Evolutionary conservation across 768 basidiomycete genomes (phyloP).

Genomic region (Pisolithus albus): DNA sequence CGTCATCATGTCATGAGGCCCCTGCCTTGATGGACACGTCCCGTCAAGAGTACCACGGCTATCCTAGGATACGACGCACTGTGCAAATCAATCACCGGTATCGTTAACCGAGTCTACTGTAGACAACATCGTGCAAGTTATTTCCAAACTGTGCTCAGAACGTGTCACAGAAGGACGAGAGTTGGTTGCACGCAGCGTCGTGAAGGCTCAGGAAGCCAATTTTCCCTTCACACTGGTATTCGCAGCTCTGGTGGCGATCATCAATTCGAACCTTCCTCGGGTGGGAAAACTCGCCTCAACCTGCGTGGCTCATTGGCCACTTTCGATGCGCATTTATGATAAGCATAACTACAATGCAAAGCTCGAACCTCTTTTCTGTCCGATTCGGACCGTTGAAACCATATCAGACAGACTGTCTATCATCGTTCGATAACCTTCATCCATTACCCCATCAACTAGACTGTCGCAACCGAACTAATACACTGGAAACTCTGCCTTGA

Average conservation of each 20-base stretch:
- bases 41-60: too few relatives aligned
- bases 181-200: conserved; percentile 86
- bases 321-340: conserved; percentile 80
- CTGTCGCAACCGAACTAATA: conserved; percentile 28
- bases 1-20: too few relatives aligned
- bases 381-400: neutral
- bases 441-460: conserved; percentile 88
- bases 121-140: conserved; percentile 89
- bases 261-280: conserved; percentile 96
- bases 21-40: too few relatives aligned
- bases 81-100: conserved; percentile 96
- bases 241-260: conserved; percentile 85
- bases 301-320: conserved; percentile 76
- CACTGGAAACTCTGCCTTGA: conserved; percentile 39
- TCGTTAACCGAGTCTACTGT: conserved; percentile 99
- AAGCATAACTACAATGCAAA: conserved; percentile 92
- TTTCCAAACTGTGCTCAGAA: conserved; percentile 87
- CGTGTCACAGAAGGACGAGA: conserved; percentile 92
- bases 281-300: conserved; percentile 88
- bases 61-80: conserved; percentile 55
- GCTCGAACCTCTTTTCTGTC: neutral
- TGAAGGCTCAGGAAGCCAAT: conserved; percentile 97
- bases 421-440: conserved; percentile 89
- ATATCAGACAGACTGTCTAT: conserved; percentile 68
- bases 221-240: conserved; percentile 98